Evolutionary conservation across 2,329 filamentous ascomycete genomes (phyloP).

Genomic region (Aureobasidium sp.): DNA sequence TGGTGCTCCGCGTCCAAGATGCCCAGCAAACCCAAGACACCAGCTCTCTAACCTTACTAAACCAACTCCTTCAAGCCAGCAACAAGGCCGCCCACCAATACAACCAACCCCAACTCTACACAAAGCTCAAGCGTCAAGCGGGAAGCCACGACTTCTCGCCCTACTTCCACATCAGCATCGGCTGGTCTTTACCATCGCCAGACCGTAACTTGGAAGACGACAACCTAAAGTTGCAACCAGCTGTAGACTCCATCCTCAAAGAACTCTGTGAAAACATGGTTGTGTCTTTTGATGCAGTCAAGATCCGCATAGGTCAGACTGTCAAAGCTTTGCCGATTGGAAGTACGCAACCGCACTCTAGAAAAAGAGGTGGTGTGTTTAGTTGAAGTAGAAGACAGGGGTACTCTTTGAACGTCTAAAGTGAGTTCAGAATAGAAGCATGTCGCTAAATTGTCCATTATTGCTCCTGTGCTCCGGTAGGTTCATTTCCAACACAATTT

Average conservation of each 20-base stretch:
- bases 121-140: slow-evolving; percentile 16
- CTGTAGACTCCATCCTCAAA: slow-evolving; percentile 14
- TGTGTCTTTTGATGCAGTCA: slow-evolving; percentile 34
- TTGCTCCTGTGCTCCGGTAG: neutral
- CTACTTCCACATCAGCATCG: slow-evolving; percentile 78
- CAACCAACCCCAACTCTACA: slow-evolving; percentile 65
- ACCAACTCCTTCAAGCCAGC: slow-evolving; percentile 53
- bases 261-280: slow-evolving; percentile 17
- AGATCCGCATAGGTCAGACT: slow-evolving; percentile 40
- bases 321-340: slow-evolving; percentile 22
- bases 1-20: slow-evolving; percentile 36
- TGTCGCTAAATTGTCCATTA: neutral
- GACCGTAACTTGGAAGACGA: slow-evolving; percentile 1
- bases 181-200: slow-evolving; percentile 58
- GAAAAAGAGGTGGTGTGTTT: neutral
- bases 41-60: slow-evolving; percentile 27
- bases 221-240: slow-evolving; percentile 14
- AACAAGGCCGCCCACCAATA: slow-evolving; percentile 55
- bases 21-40: neutral
- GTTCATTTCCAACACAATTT: neutral
- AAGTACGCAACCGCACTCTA: neutral
- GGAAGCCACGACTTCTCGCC: slow-evolving; percentile 30
- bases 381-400: neutral
- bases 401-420: neutral
- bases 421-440: neutral